A percentile compares a stretch with the other conserved stretches of the same genome.
phyloP scores from a whole-genome alignment of 2,329 filamentous ascomycete genomes.

The Neonectria neomacrospora region DNA sequence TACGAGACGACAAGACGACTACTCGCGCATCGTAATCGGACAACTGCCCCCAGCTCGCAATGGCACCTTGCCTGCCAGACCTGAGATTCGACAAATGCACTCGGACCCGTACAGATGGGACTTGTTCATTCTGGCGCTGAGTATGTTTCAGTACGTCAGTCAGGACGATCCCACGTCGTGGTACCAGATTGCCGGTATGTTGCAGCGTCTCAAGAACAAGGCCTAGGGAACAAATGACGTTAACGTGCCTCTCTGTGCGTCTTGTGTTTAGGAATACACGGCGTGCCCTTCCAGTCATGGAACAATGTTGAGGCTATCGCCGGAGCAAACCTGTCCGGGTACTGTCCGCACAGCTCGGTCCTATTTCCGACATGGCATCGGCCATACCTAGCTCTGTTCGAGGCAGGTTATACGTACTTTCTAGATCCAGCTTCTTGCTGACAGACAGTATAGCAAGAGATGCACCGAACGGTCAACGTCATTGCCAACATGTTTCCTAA shows the following conservation, averaged over 20 bases:
- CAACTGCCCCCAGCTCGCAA: constrained; percentile 54
- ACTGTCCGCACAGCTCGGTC: constrained; percentile 80
- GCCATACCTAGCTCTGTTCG: constrained; percentile 75
- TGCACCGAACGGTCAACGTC: constrained; percentile 49
- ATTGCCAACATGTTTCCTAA: constrained; percentile 63
- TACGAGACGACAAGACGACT: constrained; percentile 53
- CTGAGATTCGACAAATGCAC: constrained; percentile 75
- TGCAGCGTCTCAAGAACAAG: constrained; percentile 6
- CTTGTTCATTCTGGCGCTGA: constrained; percentile 79
- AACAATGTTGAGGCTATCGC: constrained; percentile 60
- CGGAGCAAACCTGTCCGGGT: constrained; percentile 70
- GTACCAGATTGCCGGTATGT: constrained; percentile 80
- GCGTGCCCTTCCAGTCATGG: constrained; percentile 72
- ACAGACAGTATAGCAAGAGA: constrained; percentile 49
- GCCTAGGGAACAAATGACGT: constrained; percentile 2
- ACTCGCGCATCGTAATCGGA: constrained; percentile 55
- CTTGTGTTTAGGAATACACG: constrained; percentile 75
- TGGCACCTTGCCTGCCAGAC: constrained; percentile 60
- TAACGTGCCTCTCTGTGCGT: constrained; percentile 14
- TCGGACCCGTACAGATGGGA: constrained; percentile 76
- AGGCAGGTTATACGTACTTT: constrained; percentile 52
- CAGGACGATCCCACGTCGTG: constrained; percentile 75
- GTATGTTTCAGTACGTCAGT: constrained; percentile 74
- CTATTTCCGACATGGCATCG: constrained; percentile 88
- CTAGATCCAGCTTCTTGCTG: constrained; percentile 13